phyloP scores from a whole-genome alignment of 1,139 yeast genomes.

The Kluyveromyces sp. region DNA sequence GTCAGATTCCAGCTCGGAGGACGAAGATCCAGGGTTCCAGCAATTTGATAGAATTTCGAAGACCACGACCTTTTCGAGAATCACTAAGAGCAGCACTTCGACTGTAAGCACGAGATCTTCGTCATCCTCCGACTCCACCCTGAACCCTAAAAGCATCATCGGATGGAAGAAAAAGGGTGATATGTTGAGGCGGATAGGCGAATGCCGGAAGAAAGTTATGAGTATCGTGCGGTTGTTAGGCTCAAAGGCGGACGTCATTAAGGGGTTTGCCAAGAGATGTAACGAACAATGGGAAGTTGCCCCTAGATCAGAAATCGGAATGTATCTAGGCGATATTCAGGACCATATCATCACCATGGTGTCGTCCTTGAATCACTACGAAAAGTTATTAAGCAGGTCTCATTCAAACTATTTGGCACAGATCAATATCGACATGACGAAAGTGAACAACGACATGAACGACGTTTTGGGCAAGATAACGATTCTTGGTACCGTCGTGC shows the following conservation, averaged over 20 bases:
- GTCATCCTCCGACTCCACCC: slow-evolving; percentile 38
- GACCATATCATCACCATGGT: slow-evolving; percentile 96
- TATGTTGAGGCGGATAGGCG: slow-evolving; percentile 91
- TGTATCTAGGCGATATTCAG: slow-evolving; percentile 90
- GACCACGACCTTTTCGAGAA: slow-evolving; percentile 15
- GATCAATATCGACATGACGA: slow-evolving; percentile 93
- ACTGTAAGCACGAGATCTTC: slow-evolving; percentile 33
- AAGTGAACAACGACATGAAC: slow-evolving; percentile 94
- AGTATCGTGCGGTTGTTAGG: slow-evolving; percentile 76
- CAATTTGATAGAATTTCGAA: slow-evolving; percentile 12
- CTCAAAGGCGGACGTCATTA: slow-evolving; percentile 92
- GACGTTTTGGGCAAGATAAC: slow-evolving; percentile 93
- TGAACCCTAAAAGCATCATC: slow-evolving; percentile 40
- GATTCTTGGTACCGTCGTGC: slow-evolving; percentile 85
- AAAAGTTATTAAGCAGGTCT: slow-evolving; percentile 82
- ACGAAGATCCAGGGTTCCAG: slow-evolving; percentile 18
- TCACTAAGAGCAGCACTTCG: slow-evolving; percentile 19
- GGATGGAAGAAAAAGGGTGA: slow-evolving; percentile 92
- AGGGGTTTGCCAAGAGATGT: slow-evolving; percentile 87
- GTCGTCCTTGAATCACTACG: slow-evolving; percentile 88
- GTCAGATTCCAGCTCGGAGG: slow-evolving; percentile 28
- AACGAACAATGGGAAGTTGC: slow-evolving; percentile 76
- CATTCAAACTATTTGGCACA: slow-evolving; percentile 96
- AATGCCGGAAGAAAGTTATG: slow-evolving; percentile 91
- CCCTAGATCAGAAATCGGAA: slow-evolving; percentile 72